Evolutionary conservation across 1,284 basidiomycete genomes (phyloP).

Genomic region (Fomitopsis pinicola): DNA sequence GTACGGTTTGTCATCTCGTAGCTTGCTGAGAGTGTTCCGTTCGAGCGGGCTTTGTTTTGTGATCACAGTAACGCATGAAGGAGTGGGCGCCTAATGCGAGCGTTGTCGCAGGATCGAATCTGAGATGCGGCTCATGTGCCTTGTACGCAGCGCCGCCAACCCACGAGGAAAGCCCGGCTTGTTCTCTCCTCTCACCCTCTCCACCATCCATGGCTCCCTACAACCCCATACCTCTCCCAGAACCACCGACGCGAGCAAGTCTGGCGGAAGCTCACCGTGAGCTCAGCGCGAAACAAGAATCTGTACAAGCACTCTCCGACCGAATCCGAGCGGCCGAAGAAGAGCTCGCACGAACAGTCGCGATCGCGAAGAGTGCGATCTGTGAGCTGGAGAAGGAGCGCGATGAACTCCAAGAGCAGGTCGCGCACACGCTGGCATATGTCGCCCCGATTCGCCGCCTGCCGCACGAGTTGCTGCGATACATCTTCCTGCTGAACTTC

Average conservation of each 20-base stretch:
- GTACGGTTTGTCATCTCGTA: too few relatives aligned
- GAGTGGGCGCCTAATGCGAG: not conserved
- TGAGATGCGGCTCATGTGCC: not conserved
- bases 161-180: not conserved
- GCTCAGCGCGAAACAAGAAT: slow-evolving; percentile 17
- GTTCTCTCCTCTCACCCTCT: not conserved
- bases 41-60: too few relatives aligned
- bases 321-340: slow-evolving; percentile 41
- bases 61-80: too few relatives aligned
- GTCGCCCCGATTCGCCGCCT: slow-evolving; percentile 64
- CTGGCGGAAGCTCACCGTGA: slow-evolving; percentile 43
- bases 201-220: slow-evolving; percentile 14
- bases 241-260: slow-evolving; percentile 52
- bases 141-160: not conserved
- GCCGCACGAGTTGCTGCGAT: slow-evolving; percentile 60
- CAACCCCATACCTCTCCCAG: slow-evolving; percentile 28
- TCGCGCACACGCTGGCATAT: slow-evolving; percentile 50
- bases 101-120: not conserved
- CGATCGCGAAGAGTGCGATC: slow-evolving; percentile 48
- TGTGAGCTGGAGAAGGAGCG: slow-evolving; percentile 48
- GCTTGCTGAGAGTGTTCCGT: too few relatives aligned
- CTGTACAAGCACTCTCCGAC: slow-evolving; percentile 20
- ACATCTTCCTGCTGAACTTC: slow-evolving; percentile 63
- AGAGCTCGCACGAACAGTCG: slow-evolving; percentile 51
- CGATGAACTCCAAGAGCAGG: slow-evolving; percentile 39